Percentiles rank a stretch among this genome's conserved stretches.
Conservation (phyloP, 2,329 filamentous ascomycete species). For the Sporothrix euskadiensis region DNA sequence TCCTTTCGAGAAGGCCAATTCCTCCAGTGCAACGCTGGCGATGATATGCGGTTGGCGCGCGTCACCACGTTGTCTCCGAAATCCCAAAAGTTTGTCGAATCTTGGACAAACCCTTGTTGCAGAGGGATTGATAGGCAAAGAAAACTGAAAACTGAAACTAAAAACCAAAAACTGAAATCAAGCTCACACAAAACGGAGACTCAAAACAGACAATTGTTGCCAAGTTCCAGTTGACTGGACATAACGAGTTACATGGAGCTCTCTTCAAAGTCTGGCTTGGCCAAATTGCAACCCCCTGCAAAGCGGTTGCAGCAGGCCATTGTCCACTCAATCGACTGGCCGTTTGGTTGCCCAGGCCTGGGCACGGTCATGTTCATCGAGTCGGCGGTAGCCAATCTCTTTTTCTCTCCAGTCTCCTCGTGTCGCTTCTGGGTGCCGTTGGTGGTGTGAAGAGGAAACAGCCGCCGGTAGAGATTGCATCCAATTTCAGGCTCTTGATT, state of each 20-base stretch:
- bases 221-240: neutral
- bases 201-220: neutral
- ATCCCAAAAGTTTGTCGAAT: neutral
- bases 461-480: neutral
- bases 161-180: neutral
- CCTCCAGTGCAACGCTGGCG: neutral
- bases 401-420: neutral
- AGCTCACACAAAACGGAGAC: neutral
- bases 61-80: neutral
- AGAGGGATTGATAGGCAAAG: neutral
- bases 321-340: neutral
- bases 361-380: conserved; percentile 14
- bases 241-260: too few relatives aligned
- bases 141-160: neutral
- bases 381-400: neutral
- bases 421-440: neutral
- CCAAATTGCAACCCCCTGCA: neutral
- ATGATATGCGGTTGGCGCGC: neutral
- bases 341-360: conserved; percentile 10
- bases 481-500: neutral
- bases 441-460: neutral
- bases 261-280: neutral
- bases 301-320: neutral
- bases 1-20: neutral
- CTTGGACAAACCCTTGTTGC: neutral